Evolutionary conservation across 371 early-diverging fungal species (phyloP), one percentile per base, ranked within the genome.

Genomic region (Fennellomyces sp.): DNA sequence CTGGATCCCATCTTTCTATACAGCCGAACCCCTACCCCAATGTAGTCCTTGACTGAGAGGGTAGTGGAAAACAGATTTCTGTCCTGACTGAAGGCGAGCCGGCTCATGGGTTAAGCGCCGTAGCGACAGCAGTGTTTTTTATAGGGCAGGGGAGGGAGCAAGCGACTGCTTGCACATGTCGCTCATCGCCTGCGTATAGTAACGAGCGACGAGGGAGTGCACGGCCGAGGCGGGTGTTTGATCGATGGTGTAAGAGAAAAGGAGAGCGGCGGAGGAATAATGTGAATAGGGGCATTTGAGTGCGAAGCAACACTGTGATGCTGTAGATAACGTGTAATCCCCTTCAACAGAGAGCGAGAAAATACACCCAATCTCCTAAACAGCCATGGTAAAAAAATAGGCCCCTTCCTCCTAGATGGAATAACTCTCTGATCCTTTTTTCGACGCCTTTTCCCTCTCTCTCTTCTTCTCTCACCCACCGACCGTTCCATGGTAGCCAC

Each of bases 171-270:
- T 8, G 35, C 35, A 6, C 35, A 33, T 33, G 35, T 33, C 13
- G n/a, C 35, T 33, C 35, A 33, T 33, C 13, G 35, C 13, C 35
- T 33, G n/a, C n/a, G n/a, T n/a, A n/a, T n/a, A n/a, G n/a, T n/a
- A n/a, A n/a, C n/a, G n/a, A n/a, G n/a, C n/a, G 17, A 10, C 39
- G 11, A 31, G 51, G 35, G 41, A 58, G 31, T 39, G 39, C 54
- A 55, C 50, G 49, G 41, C 25, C 41, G 42, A 56, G 47, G 5
- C 28, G 26, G 49, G 35, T 33, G n/a, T n/a, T n/a, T n/a, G n/a
- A n/a, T n/a, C n/a, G n/a, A n/a, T n/a, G n/a, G 13, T 33, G 35
- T 33, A 45, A 45, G 45, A n/a, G n/a, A n/a, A n/a, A n/a, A n/a
- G n/a, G n/a, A n/a, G n/a, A n/a, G n/a, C n/a, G n/a, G n/a, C n/a